Conservation (phyloP, 352 stramenopile genomes). For the Phytophthora foliorum region DNA sequence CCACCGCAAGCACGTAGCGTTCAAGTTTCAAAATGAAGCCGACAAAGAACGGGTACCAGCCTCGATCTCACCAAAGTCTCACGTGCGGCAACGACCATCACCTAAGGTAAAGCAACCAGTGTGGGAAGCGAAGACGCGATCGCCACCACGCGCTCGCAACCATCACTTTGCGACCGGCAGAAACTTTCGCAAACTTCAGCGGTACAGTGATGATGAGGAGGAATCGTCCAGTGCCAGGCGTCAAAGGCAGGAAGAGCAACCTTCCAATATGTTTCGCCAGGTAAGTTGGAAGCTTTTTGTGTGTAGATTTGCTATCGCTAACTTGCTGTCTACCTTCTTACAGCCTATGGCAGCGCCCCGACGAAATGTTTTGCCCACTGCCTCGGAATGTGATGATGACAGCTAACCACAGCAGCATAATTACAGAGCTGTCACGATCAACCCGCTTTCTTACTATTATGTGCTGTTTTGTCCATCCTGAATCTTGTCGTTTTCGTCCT, state of each 20-base stretch:
- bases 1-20: conserved; percentile 52
- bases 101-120: conserved; percentile 31
- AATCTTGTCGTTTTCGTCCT: background rate
- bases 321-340: background rate
- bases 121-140: conserved; percentile 36
- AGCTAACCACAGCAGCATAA: conserved; percentile 8
- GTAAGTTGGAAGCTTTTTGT: conserved; percentile 4
- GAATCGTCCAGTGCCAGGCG: conserved; percentile 18
- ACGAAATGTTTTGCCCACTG: conserved; percentile 29
- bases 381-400: conserved; percentile 18
- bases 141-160: conserved; percentile 50
- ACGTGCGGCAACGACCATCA: conserved; percentile 22
- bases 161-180: conserved; percentile 35
- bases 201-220: conserved; percentile 18
- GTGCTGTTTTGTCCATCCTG: conserved; percentile 13
- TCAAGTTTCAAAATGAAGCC: conserved; percentile 32
- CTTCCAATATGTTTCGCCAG: conserved; percentile 23
- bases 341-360: conserved; percentile 40
- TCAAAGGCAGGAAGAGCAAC: conserved; percentile 21
- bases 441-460: conserved; percentile 6
- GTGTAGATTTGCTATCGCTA: background rate
- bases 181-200: conserved; percentile 32
- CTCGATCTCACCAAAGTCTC: conserved; percentile 16
- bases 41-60: background rate
- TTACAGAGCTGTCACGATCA: conserved; percentile 1